These are phyloP conservation scores for Macroventuria anomochaeta DNA, from an alignment of 2,329 filamentous ascomycete species.

Conservation along the genomic window DNA sequence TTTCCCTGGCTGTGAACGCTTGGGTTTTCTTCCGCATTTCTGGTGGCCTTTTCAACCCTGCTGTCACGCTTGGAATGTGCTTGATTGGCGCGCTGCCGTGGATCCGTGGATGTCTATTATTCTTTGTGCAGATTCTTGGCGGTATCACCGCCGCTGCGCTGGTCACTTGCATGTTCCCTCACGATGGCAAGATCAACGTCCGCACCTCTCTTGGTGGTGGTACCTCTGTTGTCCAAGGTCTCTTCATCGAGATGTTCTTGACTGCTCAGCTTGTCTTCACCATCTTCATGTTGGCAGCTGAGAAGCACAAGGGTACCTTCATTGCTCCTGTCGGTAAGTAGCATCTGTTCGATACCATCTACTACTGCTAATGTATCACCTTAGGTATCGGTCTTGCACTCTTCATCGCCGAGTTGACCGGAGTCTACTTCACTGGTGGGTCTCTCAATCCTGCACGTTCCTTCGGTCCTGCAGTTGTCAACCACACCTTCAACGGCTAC, in stretches of 20 bases:
- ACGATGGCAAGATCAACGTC: conserved; percentile 26
- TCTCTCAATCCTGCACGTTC: conserved; percentile 54
- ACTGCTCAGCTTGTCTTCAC: conserved; percentile 42
- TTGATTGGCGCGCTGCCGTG: conserved; percentile 24
- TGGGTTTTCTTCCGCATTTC: conserved; percentile 43
- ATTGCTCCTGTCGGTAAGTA: conserved; percentile 66
- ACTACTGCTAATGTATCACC: neutral
- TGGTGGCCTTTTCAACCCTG: conserved; percentile 36
- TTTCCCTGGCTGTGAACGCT: conserved; percentile 51
- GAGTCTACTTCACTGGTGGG: conserved; percentile 54
- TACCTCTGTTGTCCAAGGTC: conserved; percentile 27
- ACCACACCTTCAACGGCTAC: conserved; percentile 43
- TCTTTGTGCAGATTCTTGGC: conserved; percentile 32
- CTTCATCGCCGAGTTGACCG: conserved; percentile 60
- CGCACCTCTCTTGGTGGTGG: conserved; percentile 19
- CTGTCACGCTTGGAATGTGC: conserved; percentile 44
- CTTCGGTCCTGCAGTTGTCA: conserved; percentile 53
- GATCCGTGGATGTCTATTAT: conserved; percentile 24
- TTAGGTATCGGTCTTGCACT: conserved; percentile 62
- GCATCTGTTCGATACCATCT: no score
- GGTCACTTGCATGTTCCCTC: conserved; percentile 35
- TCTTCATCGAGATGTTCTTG: conserved; percentile 31
- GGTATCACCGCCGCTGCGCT: conserved; percentile 36
- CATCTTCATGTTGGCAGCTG: conserved; percentile 64
- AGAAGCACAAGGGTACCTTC: conserved; percentile 64